Evolutionary conservation across 140 eudicot species (phyloP).

Genomic region (Erigeron philadelphicus): DNA sequence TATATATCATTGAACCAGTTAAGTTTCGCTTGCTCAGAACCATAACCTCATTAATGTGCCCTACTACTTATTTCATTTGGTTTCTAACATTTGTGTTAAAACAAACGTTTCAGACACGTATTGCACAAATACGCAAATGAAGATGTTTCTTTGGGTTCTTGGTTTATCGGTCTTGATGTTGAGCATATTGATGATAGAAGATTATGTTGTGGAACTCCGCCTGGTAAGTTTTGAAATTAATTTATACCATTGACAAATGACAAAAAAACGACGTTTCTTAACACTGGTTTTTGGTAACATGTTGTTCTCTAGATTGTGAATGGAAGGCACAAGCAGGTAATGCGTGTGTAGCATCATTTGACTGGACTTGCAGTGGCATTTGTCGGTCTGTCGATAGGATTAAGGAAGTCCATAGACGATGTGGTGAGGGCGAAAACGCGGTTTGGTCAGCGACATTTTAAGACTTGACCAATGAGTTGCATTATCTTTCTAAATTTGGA

Average conservation of each 20-base stretch:
- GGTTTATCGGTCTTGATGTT: constrained; percentile 90
- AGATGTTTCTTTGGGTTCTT: constrained; percentile 82
- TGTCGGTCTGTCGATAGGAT: constrained; percentile 67
- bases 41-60: neutral
- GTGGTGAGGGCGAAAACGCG: constrained; percentile 68
- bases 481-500: constrained; percentile 38
- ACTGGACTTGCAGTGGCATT: constrained; percentile 72
- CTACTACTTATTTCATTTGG: neutral
- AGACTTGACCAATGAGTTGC: constrained; percentile 12
- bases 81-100: constrained; percentile 13
- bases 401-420: constrained; percentile 60
- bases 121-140: constrained; percentile 85
- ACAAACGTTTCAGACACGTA: constrained; percentile 50
- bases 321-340: constrained; percentile 86
- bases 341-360: constrained; percentile 67
- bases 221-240: constrained; percentile 41
- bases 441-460: constrained; percentile 61
- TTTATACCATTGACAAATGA: neutral
- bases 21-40: constrained; percentile 19
- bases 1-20: constrained; percentile 80
- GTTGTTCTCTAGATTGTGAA: constrained; percentile 49
- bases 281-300: neutral
- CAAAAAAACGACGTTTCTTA: neutral
- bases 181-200: constrained; percentile 74
- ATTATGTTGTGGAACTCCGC: constrained; percentile 86